These are phyloP conservation scores for Phyllosticta citribraziliensis DNA, from an alignment of 2,329 filamentous ascomycete genomes.

Conservation along the genomic window DNA sequence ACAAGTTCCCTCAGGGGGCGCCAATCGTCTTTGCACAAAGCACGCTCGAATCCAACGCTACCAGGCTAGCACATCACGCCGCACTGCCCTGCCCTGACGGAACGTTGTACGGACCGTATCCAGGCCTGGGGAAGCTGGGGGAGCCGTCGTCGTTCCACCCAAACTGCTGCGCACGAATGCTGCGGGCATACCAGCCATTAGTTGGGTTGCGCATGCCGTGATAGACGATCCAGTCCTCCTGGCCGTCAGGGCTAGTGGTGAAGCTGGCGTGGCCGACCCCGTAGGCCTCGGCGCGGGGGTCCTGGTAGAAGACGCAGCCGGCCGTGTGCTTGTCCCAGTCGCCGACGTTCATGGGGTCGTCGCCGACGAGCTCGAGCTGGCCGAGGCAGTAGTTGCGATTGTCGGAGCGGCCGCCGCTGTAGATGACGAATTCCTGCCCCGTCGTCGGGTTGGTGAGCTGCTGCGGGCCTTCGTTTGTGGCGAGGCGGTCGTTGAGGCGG, in stretches of 20 bases:
- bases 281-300: constrained; percentile 34
- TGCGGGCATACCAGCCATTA: constrained; percentile 38
- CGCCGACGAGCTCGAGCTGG: constrained; percentile 39
- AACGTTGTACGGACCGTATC: constrained; percentile 38
- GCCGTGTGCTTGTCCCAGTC: constrained; percentile 40
- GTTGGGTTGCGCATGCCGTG: constrained; percentile 42
- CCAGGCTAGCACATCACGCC: not conserved
- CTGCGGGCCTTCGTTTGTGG: constrained; percentile 42
- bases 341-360: constrained; percentile 39
- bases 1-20: not conserved
- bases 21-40: not conserved
- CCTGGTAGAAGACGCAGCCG: constrained; percentile 42
- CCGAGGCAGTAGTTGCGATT: constrained; percentile 46
- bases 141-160: constrained; percentile 38
- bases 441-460: constrained; percentile 40
- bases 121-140: constrained; percentile 39
- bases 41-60: not conserved
- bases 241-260: constrained; percentile 37
- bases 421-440: constrained; percentile 40
- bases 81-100: constrained; percentile 24
- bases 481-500: constrained; percentile 35
- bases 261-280: constrained; percentile 44
- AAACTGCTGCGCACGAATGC: constrained; percentile 41
- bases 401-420: constrained; percentile 40
- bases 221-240: constrained; percentile 44